Base-by-base conservation (phyloP, 2,329 filamentous ascomycete species). In the Monosporascus sp. region DNA sequence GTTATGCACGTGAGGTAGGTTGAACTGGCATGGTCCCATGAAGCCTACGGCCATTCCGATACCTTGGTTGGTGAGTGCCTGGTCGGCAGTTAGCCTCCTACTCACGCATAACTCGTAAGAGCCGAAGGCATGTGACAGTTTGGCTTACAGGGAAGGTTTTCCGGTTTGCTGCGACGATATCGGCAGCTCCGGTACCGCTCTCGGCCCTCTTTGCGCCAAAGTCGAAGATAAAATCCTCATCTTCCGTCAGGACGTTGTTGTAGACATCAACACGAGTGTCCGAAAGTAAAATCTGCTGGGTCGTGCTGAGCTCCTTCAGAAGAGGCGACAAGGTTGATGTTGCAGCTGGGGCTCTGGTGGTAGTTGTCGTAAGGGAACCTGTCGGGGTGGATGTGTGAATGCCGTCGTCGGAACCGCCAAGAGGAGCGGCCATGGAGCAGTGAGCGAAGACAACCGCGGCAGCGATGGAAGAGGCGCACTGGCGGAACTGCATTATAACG, bases 1-100 rank as follows among this genome's bases (percentile, higher is more conserved):
- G 48, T 77, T 77, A 65, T 82, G 79, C 3, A 78, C 71, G 68
- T 82, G 80, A 18, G 79, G 77, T 7, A 76, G 81, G 71, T 80
- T 81, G 67, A 83, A 78, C 53, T 76, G 79, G 60, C 79, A 83
- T 37, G 72, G 69, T 37, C 72, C 70, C 38, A 83, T 66, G 60
- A 76, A 75, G 41, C 77, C 79, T 7, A 82, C 66, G 3, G 77
- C 76, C 70, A 80, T 78, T 53, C 72, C 73, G 37, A 75, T 67
- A 20, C 74, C 74, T 4, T 77, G 79, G 47, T 76, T 74, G 20
- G 80, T 75, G 20, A 83, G 74, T 25, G 79, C 78, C 3, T 43
- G 9, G 18, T 43, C 5, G 20, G 2, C 18, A 14, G 39, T 43
- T 20, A 39, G 48, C 27, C 20, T 15, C 18, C 24, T n/a, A 4